Evolutionary conservation across 73 alveolate species (phyloP), one percentile per base, ranked within the genome.

Genomic region (Stentor roeselii): DNA sequence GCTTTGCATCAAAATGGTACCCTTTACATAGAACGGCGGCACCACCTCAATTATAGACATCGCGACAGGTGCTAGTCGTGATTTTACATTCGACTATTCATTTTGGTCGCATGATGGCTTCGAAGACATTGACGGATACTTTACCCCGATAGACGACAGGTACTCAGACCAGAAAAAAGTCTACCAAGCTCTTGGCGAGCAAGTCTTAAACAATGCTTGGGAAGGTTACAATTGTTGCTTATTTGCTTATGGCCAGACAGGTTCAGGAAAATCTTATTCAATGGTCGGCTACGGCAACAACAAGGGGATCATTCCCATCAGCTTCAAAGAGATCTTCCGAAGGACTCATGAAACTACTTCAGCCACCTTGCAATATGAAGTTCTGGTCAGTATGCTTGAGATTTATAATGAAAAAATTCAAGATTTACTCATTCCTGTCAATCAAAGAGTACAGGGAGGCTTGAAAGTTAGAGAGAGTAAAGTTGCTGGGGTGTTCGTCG

Each of bases 211-310:
- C 89, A 89, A 85, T 91, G 99, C 99, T 11, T 96, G 98, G 97
- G 95, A 93, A 36, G 99, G 99, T 67, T 96, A 93, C 86, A 98
- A 96, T 83, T 95, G 99, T 86, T 96, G 99, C 86, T 88, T 95
- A 58, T 96, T 96, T 75, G 99, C 99, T 36, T 96, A 96, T 90
- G 99, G 99, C 36, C 95, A 96, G 78, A 96, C 99, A 3, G 99
- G 99, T 3, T 42, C 59, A 0, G 99, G 99, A 35, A 96, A 96
- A 84, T 82, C 95, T 21, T 96, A 96, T 78, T 91, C 98, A 15
- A 96, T 96, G 92, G 98, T 96, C 59, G 99, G 99, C 11, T 94
- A 96, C 75, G 98, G 96, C 3, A 96, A 92, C 30, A 94, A 95
- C 86, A 94, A 88, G 75, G 99, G 99, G 87, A 95, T 97, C n/a